phyloP scores from a whole-genome alignment of 768 basidiomycete species.

The Dendrothele bispora region DNA sequence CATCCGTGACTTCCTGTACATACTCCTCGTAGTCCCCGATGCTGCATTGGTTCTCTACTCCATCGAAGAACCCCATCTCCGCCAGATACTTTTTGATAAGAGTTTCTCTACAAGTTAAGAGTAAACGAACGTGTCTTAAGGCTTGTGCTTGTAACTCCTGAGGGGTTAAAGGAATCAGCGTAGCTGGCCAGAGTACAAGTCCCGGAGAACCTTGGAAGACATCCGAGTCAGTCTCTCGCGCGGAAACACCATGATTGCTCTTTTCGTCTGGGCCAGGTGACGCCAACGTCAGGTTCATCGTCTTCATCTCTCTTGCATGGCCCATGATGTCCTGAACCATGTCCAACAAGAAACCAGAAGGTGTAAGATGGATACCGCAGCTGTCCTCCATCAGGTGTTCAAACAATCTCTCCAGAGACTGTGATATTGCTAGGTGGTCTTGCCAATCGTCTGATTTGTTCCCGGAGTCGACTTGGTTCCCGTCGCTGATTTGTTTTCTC shows the following conservation, averaged over 20 bases:
- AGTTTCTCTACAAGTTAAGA: conserved; percentile 45
- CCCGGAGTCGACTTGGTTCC: no score
- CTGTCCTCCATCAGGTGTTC: conserved; percentile 40
- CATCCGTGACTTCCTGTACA: no score
- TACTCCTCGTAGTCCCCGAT: conserved; percentile 39
- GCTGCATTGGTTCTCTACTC: conserved; percentile 28
- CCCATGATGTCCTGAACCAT: conserved; percentile 37
- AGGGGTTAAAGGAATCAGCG: conserved; percentile 40
- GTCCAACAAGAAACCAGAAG: conserved; percentile 31
- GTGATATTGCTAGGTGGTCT: conserved; percentile 26
- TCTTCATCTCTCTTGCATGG: conserved; percentile 24
- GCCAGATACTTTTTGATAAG: conserved; percentile 37
- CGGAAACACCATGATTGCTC: no score
- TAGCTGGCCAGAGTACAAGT: conserved; percentile 42
- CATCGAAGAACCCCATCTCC: conserved; percentile 24
- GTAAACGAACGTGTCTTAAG: conserved; percentile 43
- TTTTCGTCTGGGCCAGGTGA: no score
- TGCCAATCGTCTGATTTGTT: no score
- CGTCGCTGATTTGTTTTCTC: no score
- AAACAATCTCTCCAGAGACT: conserved; percentile 40
- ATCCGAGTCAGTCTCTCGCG: no score
- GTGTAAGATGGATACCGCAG: conserved; percentile 37
- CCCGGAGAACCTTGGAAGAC: no score
- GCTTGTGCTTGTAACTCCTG: conserved; percentile 49
- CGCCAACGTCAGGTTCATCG: conserved; percentile 41